phyloP scores from a whole-genome alignment of 257 asterid species.

The Cordia subcordata region DNA sequence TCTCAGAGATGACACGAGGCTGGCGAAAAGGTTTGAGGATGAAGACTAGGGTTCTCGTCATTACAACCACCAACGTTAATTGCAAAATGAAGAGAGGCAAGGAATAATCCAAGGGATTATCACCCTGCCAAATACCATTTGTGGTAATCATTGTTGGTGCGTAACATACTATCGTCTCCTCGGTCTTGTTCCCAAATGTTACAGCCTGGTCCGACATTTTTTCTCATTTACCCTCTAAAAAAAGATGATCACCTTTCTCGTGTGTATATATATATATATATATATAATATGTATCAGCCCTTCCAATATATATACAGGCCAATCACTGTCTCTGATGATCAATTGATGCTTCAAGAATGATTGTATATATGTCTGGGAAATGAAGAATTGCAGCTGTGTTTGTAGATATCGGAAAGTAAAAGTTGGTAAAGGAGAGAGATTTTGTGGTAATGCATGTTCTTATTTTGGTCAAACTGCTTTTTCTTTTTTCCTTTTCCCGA shows the following conservation, averaged over 20 bases:
- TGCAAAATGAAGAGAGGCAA: constrained; percentile 88
- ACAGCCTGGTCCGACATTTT: constrained; percentile 27
- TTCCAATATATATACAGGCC: no score
- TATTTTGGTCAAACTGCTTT: constrained; percentile 1
- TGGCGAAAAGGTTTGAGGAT: constrained; percentile 81
- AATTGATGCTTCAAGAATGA: neutral
- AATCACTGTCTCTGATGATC: neutral
- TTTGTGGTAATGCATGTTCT: neutral
- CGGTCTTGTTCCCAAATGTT: constrained; percentile 19
- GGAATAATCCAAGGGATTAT: constrained; percentile 88
- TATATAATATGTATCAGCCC: neutral
- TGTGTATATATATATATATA: neutral
- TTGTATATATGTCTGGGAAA: neutral
- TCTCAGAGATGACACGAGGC: constrained; percentile 92
- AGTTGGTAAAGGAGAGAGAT: neutral
- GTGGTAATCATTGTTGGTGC: constrained; percentile 95
- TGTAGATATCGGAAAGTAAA: neutral
- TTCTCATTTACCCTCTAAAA: neutral
- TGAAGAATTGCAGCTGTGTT: neutral
- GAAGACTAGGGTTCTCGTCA: constrained; percentile 72
- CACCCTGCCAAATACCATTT: constrained; percentile 92
- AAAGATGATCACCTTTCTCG: neutral
- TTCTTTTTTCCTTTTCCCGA: no score
- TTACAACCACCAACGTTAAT: constrained; percentile 58
- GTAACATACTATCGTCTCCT: constrained; percentile 69